These are phyloP conservation scores for Herpetospermum pedunculosum DNA, from an alignment of 306 rosid species.

Conservation along the genomic window DNA sequence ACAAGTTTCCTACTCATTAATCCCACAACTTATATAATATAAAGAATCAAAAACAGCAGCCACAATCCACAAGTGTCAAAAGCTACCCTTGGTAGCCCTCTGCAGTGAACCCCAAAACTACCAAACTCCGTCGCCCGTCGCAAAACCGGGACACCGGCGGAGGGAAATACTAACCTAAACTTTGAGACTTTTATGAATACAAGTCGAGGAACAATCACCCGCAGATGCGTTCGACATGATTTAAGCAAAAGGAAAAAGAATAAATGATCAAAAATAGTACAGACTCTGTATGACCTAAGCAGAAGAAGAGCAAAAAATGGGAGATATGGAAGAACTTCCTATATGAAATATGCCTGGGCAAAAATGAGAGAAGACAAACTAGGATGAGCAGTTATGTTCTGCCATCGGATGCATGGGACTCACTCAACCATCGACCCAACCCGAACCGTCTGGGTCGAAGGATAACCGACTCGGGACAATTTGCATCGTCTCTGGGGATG, in stretches of 20 bases:
- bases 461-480: conserved; percentile 25
- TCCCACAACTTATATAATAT: conserved; percentile 2
- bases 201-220: conserved; percentile 3
- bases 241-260: background rate
- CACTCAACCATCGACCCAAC: conserved; percentile 3
- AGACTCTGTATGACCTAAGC: conserved; percentile 4
- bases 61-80: conserved; percentile 2
- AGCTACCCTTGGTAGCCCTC: conserved; percentile 7
- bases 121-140: background rate
- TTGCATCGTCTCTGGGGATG: conserved; percentile 1
- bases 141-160: background rate
- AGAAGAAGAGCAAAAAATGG: background rate
- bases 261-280: conserved; percentile 5
- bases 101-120: conserved; percentile 4
- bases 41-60: conserved; percentile 12
- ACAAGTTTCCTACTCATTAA: background rate
- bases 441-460: background rate
- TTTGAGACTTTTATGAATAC: conserved; percentile 2
- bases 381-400: conserved; percentile 6
- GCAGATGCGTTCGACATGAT: background rate
- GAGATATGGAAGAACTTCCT: background rate
- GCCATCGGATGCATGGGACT: conserved; percentile 6
- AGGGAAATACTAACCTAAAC: conserved; percentile 7
- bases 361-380: conserved; percentile 1
- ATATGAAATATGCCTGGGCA: background rate